Base-by-base conservation (phyloP, 2,329 filamentous ascomycete genomes). In the Ascochyta viciae-villosae region DNA sequence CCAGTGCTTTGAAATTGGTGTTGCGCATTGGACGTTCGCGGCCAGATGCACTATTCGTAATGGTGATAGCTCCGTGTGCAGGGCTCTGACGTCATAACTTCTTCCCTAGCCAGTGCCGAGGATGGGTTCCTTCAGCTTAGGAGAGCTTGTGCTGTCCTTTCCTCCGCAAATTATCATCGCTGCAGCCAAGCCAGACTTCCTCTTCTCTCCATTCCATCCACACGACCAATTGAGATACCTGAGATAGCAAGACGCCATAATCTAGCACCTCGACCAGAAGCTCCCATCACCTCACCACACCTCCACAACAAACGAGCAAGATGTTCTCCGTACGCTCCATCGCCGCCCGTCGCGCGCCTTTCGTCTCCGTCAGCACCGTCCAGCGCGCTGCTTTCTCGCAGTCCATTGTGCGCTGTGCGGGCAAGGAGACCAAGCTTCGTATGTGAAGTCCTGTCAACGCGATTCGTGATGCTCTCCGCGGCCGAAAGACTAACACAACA, bases 351-450 rank as follows among this genome's bases (percentile, higher is more conserved):
- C 63, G 66, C 61, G 53, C 64, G 40, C 71, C 70, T 46, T 47
- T 70, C 61, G 50, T 60, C 52, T 62, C 66, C 47, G 58, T 35
- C 44, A 43, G 44, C 64, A 70, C 74, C 60, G 31, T 59, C n/a
- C 71, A 74, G 64, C 70, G 73, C 50, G 70, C 72, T 26, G 66
- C 65, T n/a, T 77, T 80, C 64, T 73, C 66, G 23, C 62, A 72
- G 60, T 76, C 76, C 35, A 74, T 71, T 55, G 66, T 73, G n/a
- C 64, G 75, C 34, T 52, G 60, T 47, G 74, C 73, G 23, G 77
- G 77, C 55, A 81, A 82, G 71, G 80, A 82, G 65, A 70, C 72
- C 35, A 67, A 72, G 51, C 73, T 80, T 33, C 71, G 80, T 82
- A 78, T 37, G 78, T 63, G 15, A 9, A 49, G 10, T 19, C 42